These are phyloP conservation scores for Linnemannia schmuckeri DNA, from an alignment of 192 early-diverging fungal species.

Conservation along the genomic window DNA sequence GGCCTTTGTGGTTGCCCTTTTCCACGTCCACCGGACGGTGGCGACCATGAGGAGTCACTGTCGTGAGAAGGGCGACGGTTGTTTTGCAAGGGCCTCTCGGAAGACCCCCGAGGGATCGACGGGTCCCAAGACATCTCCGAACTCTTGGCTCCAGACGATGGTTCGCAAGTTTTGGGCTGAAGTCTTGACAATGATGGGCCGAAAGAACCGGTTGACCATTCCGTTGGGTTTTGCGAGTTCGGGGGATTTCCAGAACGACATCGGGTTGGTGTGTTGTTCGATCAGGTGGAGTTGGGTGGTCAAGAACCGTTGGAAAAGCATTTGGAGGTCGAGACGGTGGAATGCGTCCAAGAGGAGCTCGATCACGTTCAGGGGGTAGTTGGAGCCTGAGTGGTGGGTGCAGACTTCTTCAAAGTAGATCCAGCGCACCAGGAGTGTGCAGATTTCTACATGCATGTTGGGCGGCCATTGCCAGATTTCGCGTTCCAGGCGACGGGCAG, in stretches of 20 bases:
- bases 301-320: neutral
- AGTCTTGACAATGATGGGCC: neutral
- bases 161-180: neutral
- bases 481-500: neutral
- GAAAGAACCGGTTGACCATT: neutral
- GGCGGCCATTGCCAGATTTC: neutral
- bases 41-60: neutral
- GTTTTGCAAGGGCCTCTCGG: neutral
- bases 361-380: neutral
- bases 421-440: neutral
- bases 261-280: neutral
- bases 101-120: neutral
- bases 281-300: neutral
- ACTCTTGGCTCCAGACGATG: neutral
- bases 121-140: neutral
- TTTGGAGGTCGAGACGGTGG: neutral
- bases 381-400: neutral
- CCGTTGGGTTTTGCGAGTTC: neutral
- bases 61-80: neutral
- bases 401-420: neutral
- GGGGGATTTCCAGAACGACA: neutral
- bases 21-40: neutral
- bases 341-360: neutral
- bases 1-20: neutral
- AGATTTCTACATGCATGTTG: neutral